Evolutionary conservation across 495 filamentous ascomycete genomes (phyloP), one percentile per base, ranked within the genome.

Genomic region (Neurospora sp.): DNA sequence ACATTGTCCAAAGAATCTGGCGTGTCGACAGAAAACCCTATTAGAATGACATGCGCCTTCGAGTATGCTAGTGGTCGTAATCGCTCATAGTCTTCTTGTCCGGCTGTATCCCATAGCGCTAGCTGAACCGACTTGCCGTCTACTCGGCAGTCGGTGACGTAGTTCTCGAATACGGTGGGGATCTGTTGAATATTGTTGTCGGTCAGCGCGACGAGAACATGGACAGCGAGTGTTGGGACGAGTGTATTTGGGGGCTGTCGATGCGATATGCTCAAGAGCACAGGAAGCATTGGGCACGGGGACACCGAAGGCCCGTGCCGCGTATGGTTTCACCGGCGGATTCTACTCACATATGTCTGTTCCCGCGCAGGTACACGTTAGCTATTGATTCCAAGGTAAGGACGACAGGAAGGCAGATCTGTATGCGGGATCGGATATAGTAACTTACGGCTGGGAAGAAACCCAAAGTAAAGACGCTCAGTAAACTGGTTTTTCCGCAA

Each of bases 121-220:
- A 99, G 88, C 88, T 99, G 96, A 42, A 99, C 96, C 41, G 94
- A 96, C 79, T 96, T 97, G 72, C 95, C 95, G 82, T 99, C 96
- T 73, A 99, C 96, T 83, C 96, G 89, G 84, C 97, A 98, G 85
- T 99, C 96, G 76, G 96, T 98, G 72, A 99, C 96, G 79, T 99
- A 99, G 86, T 98, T 99, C 83, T 99, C 96, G 83, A 99, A 99
- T 48, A 99, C 96, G 75, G 96, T 99, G 0, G 96, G 96, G 54
- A 98, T 96, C 90, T 99, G 90, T 62, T 40, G 35, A 42, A 37
- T 62, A 38, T 62, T 41, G 42, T 39, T 70, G 3, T 11, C 37
- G 39, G 76, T 73, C 38, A 76, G 72, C 69, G 20, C 27, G 27
- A 18, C 54, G 54, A 7, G 54, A 66, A 66, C 54, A 35, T 66